A percentile compares a stretch with the other conserved stretches of the same genome.
Conservation (phyloP, 805 yeast genomes). For the Ogataea ganodermae region DNA sequence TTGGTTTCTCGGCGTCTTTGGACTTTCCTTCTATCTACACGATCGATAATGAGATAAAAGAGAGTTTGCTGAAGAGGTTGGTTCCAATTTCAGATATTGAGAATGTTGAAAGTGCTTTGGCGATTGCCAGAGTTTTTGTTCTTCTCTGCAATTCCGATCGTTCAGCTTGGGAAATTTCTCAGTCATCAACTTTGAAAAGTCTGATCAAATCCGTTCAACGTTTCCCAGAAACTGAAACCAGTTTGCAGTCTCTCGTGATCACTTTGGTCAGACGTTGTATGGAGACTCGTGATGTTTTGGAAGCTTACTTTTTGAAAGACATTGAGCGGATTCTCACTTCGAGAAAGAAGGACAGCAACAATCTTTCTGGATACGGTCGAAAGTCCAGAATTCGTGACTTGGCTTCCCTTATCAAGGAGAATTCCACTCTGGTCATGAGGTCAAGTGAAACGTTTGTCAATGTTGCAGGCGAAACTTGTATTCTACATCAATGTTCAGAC, state of each 20-base stretch:
- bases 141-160: constrained; percentile 50
- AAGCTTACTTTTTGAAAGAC: constrained; percentile 51
- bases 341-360: constrained; percentile 22
- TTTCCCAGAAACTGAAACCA: constrained; percentile 38
- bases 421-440: constrained; percentile 48
- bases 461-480: constrained; percentile 22
- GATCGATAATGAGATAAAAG: constrained; percentile 25
- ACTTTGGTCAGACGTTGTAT: constrained; percentile 66
- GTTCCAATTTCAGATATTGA: constrained; percentile 42
- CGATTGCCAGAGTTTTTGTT: constrained; percentile 56
- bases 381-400: constrained; percentile 44
- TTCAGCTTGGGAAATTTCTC: constrained; percentile 42
- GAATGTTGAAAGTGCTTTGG: constrained; percentile 49
- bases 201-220: constrained; percentile 46
- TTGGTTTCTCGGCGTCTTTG: constrained; percentile 18
- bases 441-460: constrained; percentile 29
- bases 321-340: constrained; percentile 43
- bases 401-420: constrained; percentile 48
- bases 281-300: constrained; percentile 57
- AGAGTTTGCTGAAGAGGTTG: constrained; percentile 46
- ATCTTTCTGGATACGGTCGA: constrained; percentile 5
- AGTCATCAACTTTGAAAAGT: constrained; percentile 48
- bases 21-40: constrained; percentile 22
- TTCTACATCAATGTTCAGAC: constrained; percentile 21
- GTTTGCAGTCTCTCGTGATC: constrained; percentile 49